Conservation (phyloP, 163 green algal genomes). For the Chlamydomonas reinhardtii region DNA sequence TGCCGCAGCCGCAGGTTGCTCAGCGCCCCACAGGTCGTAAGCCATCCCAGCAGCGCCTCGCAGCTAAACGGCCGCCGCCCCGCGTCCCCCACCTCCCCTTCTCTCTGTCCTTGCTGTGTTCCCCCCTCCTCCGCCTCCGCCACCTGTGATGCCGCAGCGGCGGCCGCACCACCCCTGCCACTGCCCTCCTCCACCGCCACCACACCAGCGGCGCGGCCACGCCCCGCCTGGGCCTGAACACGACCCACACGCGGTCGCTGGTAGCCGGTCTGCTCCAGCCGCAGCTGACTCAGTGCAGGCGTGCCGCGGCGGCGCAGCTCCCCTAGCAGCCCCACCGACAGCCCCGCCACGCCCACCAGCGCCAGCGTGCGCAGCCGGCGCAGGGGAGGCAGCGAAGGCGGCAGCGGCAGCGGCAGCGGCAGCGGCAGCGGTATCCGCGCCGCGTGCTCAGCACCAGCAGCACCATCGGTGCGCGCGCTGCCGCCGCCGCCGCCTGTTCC, state of each 20-base stretch:
- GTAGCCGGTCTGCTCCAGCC: slow-evolving; percentile 22
- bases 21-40: neutral
- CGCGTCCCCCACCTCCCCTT: neutral
- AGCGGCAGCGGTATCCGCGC: too few species aligned
- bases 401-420: neutral
- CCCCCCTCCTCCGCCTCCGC: neutral
- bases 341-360: slow-evolving; percentile 5
- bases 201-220: too few species aligned
- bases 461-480: neutral
- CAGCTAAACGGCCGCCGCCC: neutral
- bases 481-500: neutral
- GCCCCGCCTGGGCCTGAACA: too few species aligned
- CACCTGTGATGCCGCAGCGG: too few species aligned
- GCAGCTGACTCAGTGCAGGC: neutral
- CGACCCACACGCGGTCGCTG: neutral
- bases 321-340: neutral
- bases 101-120: neutral
- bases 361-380: slow-evolving; percentile 26
- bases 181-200: too few species aligned
- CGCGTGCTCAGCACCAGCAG: too few species aligned
- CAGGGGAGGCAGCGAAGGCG: neutral
- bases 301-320: neutral
- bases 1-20: slow-evolving; percentile 31
- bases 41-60: neutral
- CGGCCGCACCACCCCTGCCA: too few species aligned